These are phyloP conservation scores for Penicillium sp. DNA, from an alignment of 2,329 filamentous ascomycete genomes.

Conservation along the genomic window DNA sequence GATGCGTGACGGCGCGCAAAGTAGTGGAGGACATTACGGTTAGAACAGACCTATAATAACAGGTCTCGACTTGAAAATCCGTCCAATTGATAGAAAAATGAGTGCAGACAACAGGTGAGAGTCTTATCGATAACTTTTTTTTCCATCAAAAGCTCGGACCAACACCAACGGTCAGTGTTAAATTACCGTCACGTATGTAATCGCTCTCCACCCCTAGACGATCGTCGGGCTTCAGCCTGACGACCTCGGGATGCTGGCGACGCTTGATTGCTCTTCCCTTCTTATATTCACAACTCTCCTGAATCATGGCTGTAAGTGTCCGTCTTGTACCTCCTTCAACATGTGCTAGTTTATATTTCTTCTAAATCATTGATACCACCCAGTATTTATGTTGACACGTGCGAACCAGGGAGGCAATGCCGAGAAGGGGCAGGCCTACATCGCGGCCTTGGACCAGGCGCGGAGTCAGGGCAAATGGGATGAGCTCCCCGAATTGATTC, in stretches of 20 bases:
- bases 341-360: slow-evolving; percentile 8
- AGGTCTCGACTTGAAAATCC: slow-evolving; percentile 4
- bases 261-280: slow-evolving; percentile 15
- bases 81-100: neutral
- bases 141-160: slow-evolving; percentile 29
- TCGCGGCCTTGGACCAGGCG: slow-evolving; percentile 77
- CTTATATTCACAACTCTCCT: slow-evolving; percentile 17
- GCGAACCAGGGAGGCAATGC: slow-evolving; percentile 50
- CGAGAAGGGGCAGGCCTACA: slow-evolving; percentile 78
- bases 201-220: slow-evolving; percentile 24
- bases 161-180: slow-evolving; percentile 33
- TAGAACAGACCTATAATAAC: neutral
- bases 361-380: slow-evolving; percentile 12
- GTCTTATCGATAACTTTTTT: slow-evolving; percentile 24
- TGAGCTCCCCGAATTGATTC: slow-evolving; percentile 80
- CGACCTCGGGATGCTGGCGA: slow-evolving; percentile 4
- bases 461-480: slow-evolving; percentile 87
- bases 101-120: neutral
- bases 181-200: slow-evolving; percentile 29
- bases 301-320: slow-evolving; percentile 26
- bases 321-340: slow-evolving; percentile 3
- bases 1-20: slow-evolving; percentile 47
- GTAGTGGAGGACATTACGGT: slow-evolving; percentile 33
- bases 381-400: slow-evolving; percentile 23
- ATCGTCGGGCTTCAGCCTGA: slow-evolving; percentile 22